A percentile compares a stretch with the other conserved stretches of the same genome.
These are phyloP conservation scores for Talaromyces sp. DNA, from an alignment of 2,329 filamentous ascomycete genomes.

Conservation along the genomic window DNA sequence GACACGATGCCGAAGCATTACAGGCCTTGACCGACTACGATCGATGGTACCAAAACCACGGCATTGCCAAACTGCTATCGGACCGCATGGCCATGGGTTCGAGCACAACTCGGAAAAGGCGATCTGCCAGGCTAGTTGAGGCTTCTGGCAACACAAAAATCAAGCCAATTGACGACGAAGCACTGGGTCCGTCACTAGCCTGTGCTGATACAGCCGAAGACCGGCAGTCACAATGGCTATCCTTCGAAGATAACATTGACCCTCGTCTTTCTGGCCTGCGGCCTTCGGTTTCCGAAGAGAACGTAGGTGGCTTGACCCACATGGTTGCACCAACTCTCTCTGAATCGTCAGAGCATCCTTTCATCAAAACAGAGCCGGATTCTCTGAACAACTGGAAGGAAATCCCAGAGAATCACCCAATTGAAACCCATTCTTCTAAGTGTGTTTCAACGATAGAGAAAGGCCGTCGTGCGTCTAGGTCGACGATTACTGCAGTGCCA, in stretches of 20 bases:
- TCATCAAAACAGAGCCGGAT: constrained; percentile 1
- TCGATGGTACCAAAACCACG: constrained; percentile 68
- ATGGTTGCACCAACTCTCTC: background rate
- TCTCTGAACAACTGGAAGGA: background rate
- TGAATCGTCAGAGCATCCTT: background rate
- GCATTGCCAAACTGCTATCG: constrained; percentile 67
- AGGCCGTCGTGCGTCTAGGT: background rate
- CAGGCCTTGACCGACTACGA: constrained; percentile 64
- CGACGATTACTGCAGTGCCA: background rate
- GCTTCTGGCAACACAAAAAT: constrained; percentile 1
- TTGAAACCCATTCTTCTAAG: background rate
- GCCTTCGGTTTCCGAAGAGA: background rate
- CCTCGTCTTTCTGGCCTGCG: constrained; percentile 6
- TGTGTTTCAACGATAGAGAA: background rate
- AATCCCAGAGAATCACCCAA: background rate
- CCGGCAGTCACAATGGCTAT: background rate
- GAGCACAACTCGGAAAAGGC: constrained; percentile 63
- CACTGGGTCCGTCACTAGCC: background rate
- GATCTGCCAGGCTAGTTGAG: constrained; percentile 18
- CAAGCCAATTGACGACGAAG: background rate
- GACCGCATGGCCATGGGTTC: constrained; percentile 70
- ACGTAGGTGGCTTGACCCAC: background rate
- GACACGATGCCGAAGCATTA: constrained; percentile 61
- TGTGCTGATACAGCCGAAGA: background rate
- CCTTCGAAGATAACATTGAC: constrained; percentile 9